Base-by-base conservation (phyloP, 2,329 filamentous ascomycete species). In the Penicillium sp. region DNA sequence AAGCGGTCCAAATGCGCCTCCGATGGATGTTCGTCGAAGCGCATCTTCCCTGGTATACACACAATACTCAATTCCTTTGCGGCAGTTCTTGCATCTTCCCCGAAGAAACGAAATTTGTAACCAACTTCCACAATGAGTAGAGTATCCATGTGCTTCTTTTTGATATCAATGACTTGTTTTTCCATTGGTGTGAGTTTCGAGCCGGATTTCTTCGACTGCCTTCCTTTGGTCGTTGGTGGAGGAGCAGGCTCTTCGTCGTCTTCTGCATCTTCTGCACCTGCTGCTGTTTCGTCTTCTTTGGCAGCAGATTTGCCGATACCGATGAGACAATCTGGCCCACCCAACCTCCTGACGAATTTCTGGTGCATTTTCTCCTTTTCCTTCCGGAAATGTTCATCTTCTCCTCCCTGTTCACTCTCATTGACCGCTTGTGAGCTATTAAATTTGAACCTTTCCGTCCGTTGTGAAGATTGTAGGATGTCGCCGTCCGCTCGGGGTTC, bases 61-160 rank as follows among this genome's bases (percentile, higher is more conserved):
- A 99, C 89, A 63, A 99, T 97, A 59, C 91, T 89, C 49, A 99
- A 79, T 70, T 93, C 91, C 71, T 93, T 96, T 12, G 92, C 90
- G 4, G 93, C 94, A 54, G 85, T 83, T 53, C 91, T 84, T 8
- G 94, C 94, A 76, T 99, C 94, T 66, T 97, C 93, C 11, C 94
- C 94, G 68, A 96, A 96, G 77, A 99, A 96, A 33, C 89, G 87
- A 74, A 96, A 99, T 71, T 99, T 99, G 77, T 99, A 99, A 51
- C 94, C 94, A 8, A 97, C 94, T 71, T 99, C 93, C 52, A 97
- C 86, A 12, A 97, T 89, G 30, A 99, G 80, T 20, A 99, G 66
- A 0, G 93, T 94, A 68, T 97, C 94, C 77, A 91, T 82, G 69
- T 97, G 87, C 64, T 93, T 90, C 59, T 86, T 82, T 76, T 99